A percentile compares a stretch with the other conserved stretches of the same genome.
Evolutionary conservation across 2,329 filamentous ascomycete genomes (phyloP).

Genomic region (Monosporascus sp.): DNA sequence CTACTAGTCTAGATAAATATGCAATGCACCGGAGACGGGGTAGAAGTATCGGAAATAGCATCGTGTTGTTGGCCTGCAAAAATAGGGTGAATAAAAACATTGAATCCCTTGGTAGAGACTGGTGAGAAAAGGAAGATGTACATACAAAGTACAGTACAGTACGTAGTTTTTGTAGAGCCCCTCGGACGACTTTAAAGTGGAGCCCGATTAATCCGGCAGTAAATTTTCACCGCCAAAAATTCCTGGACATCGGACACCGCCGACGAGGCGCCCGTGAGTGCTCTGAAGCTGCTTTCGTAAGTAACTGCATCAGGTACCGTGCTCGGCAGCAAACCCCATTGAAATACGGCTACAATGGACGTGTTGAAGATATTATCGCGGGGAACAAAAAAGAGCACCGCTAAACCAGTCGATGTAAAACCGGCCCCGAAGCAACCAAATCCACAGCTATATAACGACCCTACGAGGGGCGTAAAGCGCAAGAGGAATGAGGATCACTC

Average conservation of each 20-base stretch:
- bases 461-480: conserved; percentile 44
- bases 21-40: not conserved
- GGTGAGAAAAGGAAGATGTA: too few species aligned
- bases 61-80: too few species aligned
- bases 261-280: too few species aligned
- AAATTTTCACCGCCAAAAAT: not conserved
- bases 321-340: not conserved
- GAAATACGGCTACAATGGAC: conserved; percentile 48
- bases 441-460: conserved; percentile 65
- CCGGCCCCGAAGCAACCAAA: conserved; percentile 45
- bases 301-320: too few species aligned
- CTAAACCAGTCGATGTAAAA: conserved; percentile 28
- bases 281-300: not conserved
- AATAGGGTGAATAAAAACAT: too few species aligned
- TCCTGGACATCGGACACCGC: not conserved
- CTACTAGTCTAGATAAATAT: not conserved
- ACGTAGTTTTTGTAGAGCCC: too few species aligned
- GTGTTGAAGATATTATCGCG: conserved; percentile 68
- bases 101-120: too few species aligned
- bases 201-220: not conserved
- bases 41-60: too few species aligned
- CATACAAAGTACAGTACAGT: too few species aligned
- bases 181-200: not conserved
- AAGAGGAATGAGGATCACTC: conserved; percentile 41
- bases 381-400: conserved; percentile 55